Evolutionary conservation across 352 stramenopile genomes (phyloP).

Genomic region (Halophytophthora batemanensis): DNA sequence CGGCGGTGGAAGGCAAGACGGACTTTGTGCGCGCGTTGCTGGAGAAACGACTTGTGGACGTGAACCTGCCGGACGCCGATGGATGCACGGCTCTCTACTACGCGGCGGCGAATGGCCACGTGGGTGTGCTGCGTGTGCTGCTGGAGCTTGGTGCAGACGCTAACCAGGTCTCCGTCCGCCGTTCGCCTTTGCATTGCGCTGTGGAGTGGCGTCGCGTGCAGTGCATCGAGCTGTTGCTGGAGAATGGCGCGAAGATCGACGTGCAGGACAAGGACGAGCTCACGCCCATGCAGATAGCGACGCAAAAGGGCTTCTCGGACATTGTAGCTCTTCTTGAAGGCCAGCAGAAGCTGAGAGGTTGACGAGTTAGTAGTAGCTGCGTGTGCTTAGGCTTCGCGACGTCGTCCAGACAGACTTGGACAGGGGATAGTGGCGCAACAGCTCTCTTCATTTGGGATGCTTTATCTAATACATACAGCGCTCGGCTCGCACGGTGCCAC

Average conservation of each 20-base stretch:
- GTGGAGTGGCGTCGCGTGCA: constrained; percentile 68
- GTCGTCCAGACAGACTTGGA: too few species aligned
- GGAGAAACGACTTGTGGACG: constrained; percentile 49
- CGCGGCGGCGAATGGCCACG: constrained; percentile 63
- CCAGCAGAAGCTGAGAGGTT: neutral
- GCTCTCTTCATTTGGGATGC: too few species aligned
- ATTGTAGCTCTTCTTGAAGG: constrained; percentile 13
- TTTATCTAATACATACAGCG: too few species aligned
- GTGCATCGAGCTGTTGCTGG: constrained; percentile 53
- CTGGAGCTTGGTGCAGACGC: constrained; percentile 42
- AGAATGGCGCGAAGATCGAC: constrained; percentile 28
- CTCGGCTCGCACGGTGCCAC: too few species aligned
- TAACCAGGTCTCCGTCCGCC: constrained; percentile 57
- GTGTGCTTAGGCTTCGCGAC: too few species aligned
- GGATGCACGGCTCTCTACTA: constrained; percentile 74
- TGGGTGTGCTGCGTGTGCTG: constrained; percentile 46
- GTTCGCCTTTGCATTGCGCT: constrained; percentile 69
- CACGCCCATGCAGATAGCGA: constrained; percentile 36
- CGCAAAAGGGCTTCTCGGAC: constrained; percentile 31
- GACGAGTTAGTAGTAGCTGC: too few species aligned
- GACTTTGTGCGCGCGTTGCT: constrained; percentile 58
- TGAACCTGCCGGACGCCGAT: constrained; percentile 64
- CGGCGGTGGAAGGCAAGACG: constrained; percentile 62
- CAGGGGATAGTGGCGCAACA: too few species aligned
- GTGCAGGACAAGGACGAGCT: constrained; percentile 39